Conservation (phyloP, 805 yeast species). For the Teunomyces barrocoloradensis region DNA sequence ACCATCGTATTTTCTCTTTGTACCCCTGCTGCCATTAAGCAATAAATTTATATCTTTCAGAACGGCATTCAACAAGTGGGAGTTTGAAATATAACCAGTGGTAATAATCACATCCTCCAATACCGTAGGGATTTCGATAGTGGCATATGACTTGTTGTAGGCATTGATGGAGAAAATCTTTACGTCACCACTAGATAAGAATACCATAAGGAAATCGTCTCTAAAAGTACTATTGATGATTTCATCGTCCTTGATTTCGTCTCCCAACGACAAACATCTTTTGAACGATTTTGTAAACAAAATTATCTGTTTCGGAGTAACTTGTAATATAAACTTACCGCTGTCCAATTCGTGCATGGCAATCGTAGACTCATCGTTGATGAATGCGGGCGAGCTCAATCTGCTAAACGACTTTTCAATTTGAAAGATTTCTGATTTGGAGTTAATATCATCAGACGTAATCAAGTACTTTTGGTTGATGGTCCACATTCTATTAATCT, state of each 20-base stretch:
- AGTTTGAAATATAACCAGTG: conserved; percentile 61
- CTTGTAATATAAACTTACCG: conserved; percentile 66
- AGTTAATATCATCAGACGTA: conserved; percentile 65
- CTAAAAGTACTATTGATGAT: conserved; percentile 60
- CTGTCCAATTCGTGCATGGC: conserved; percentile 59
- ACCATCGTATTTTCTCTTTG: conserved; percentile 27
- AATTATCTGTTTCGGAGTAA: conserved; percentile 62
- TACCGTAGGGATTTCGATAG: conserved; percentile 39
- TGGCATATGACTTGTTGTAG: conserved; percentile 32
- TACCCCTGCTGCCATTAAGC: conserved; percentile 25
- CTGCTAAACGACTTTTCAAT: conserved; percentile 61
- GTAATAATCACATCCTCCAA: conserved; percentile 56
- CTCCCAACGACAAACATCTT: conserved; percentile 47
- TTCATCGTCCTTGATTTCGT: conserved; percentile 47
- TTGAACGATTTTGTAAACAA: conserved; percentile 61
- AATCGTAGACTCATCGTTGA: conserved; percentile 61
- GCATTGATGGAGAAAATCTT: conserved; percentile 47
- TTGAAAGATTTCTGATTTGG: conserved; percentile 66
- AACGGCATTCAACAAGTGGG: conserved; percentile 46
- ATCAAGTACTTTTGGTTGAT: conserved; percentile 59
- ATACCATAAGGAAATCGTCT: conserved; percentile 62
- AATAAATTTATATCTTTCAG: conserved; percentile 28
- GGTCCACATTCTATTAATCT: conserved; percentile 76
- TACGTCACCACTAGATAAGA: conserved; percentile 70
- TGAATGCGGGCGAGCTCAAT: conserved; percentile 59